A percentile compares a stretch with the other conserved stretches of the same genome.
These are phyloP conservation scores for Apophysomyces variabilis DNA, from an alignment of 371 early-diverging fungal species.

Conservation along the genomic window DNA sequence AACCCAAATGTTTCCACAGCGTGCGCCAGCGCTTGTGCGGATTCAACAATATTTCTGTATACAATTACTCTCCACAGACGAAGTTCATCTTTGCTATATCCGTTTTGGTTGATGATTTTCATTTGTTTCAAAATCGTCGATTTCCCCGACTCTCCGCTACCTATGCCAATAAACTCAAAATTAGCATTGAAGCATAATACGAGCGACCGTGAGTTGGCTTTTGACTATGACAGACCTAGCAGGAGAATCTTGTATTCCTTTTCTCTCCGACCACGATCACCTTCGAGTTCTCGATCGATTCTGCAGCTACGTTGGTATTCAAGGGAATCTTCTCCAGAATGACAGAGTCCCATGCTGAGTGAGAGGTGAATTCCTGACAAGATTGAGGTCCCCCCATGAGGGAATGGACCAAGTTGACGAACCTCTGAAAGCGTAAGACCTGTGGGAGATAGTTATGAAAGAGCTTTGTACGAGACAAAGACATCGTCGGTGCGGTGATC, in stretches of 20 bases:
- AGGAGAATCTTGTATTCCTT: conserved; percentile 69
- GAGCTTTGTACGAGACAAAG: conserved; percentile 19
- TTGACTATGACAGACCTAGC: conserved; percentile 48
- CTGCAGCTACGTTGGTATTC: conserved; percentile 51
- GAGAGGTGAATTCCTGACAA: neutral
- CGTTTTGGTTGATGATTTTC: conserved; percentile 88
- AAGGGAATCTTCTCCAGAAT: conserved; percentile 58
- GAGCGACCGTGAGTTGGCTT: neutral
- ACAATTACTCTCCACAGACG: conserved; percentile 70
- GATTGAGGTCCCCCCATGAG: neutral
- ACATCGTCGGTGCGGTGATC: conserved; percentile 4
- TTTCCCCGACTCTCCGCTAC: conserved; percentile 88
- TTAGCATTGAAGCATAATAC: neutral
- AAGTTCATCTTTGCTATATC: conserved; percentile 81
- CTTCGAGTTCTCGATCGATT: conserved; percentile 65
- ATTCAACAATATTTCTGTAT: conserved; percentile 77
- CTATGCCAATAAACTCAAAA: conserved; percentile 29
- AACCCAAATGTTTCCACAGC: conserved; percentile 60
- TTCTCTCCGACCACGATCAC: conserved; percentile 60
- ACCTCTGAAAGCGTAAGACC: conserved; percentile 29
- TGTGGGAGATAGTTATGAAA: conserved; percentile 26
- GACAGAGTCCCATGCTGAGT: conserved; percentile 60
- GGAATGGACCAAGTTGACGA: neutral
- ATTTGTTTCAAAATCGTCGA: conserved; percentile 89
- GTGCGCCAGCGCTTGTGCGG: conserved; percentile 60